These are phyloP conservation scores for Piper betle DNA, from an alignment of 164 flowering plant genomes.

Conservation along the genomic window DNA sequence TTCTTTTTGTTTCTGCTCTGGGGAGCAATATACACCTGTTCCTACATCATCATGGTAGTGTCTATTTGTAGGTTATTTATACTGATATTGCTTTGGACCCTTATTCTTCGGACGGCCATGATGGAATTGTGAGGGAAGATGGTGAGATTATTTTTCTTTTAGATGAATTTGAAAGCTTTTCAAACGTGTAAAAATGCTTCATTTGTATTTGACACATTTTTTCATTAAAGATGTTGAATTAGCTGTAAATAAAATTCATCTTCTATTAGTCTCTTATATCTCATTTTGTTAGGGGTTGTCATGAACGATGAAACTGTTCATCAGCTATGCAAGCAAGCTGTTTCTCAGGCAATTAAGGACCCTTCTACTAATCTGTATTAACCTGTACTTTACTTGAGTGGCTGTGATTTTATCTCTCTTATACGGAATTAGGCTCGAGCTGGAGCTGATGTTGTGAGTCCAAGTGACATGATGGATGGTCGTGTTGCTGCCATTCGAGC, in stretches of 20 bases:
- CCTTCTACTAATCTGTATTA: background rate
- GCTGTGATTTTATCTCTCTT: background rate
- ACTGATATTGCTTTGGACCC: conserved; percentile 99
- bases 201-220: background rate
- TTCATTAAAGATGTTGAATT: background rate
- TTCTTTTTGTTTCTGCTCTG: background rate
- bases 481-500: conserved; percentile 86
- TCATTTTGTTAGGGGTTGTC: conserved; percentile 58
- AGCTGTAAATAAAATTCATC: background rate
- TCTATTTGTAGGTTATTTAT: conserved; percentile 57
- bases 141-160: conserved; percentile 31
- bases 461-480: conserved; percentile 99
- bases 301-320: conserved; percentile 98
- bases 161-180: background rate
- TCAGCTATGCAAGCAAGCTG: conserved; percentile 93
- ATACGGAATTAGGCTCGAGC: conserved; percentile 61
- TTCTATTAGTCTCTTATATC: background rate
- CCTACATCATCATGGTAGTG: conserved; percentile 1
- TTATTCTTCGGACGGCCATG: conserved; percentile 93
- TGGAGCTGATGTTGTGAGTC: conserved; percentile 97
- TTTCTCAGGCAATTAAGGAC: conserved; percentile 58
- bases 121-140: conserved; percentile 96
- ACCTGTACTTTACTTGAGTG: background rate
- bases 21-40: background rate
- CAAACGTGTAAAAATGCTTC: background rate